Evolutionary conservation across 2,329 filamentous ascomycete species (phyloP).

Genomic region (Lasiodiplodia gonubiensis): DNA sequence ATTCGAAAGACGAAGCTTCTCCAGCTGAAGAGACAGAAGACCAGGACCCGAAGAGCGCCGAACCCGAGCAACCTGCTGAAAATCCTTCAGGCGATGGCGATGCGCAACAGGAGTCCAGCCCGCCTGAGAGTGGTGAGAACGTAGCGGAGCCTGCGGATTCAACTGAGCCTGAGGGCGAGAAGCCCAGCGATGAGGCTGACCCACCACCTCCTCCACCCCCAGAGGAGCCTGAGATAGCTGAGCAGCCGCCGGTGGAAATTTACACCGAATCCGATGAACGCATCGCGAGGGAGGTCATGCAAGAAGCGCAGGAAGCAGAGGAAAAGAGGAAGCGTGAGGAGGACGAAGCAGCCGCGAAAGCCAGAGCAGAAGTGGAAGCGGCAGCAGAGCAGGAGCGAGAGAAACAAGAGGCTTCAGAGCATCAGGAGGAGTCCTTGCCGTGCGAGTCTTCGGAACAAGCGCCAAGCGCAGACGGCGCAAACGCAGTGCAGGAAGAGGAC

Average conservation of each 20-base stretch:
- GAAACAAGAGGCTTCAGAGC: not conserved
- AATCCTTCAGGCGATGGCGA: not conserved
- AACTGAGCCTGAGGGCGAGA: not conserved
- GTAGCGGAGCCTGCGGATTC: not conserved
- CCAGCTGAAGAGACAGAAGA: not conserved
- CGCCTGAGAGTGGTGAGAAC: not conserved
- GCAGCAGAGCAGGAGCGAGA: not conserved
- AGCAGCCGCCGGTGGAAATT: not conserved
- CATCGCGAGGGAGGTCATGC: not conserved
- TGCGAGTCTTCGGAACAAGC: not conserved
- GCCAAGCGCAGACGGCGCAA: not conserved
- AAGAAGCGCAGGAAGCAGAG: not conserved
- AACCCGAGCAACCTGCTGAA: not conserved
- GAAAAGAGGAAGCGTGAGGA: not conserved
- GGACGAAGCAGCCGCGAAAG: not conserved
- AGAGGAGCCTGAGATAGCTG: not conserved
- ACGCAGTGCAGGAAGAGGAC: not conserved
- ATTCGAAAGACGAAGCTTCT: not conserved
- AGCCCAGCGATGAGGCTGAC: not conserved
- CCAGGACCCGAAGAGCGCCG: not conserved
- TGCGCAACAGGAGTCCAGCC: not conserved
- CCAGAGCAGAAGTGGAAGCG: not conserved
- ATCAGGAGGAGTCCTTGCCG: conserved; percentile 1
- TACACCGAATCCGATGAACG: conserved; percentile 2
- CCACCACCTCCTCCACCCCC: not conserved